Conservation (phyloP, 1,139 yeast species). For the Kazachstania sp. region DNA sequence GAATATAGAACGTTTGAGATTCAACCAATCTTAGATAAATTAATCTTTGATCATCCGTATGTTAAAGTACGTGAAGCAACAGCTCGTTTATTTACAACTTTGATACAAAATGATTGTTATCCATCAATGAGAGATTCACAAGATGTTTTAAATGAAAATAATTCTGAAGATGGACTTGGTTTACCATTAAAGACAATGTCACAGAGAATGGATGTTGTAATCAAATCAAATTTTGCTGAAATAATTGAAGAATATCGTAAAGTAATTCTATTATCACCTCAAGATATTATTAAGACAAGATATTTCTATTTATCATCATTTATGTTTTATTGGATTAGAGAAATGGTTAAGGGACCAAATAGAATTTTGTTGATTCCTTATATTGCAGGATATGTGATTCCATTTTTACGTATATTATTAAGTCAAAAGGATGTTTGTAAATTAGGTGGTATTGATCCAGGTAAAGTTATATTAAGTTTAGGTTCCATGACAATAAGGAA, state of each 20-base stretch:
- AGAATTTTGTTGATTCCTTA: slow-evolving; percentile 35
- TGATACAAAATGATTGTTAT: slow-evolving; percentile 46
- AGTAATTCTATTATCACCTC: slow-evolving; percentile 28
- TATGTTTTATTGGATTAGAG: slow-evolving; percentile 25
- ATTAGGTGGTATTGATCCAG: slow-evolving; percentile 56
- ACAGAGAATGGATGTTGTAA: slow-evolving; percentile 22
- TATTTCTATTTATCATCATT: slow-evolving; percentile 34
- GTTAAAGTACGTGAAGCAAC: slow-evolving; percentile 69
- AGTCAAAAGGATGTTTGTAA: slow-evolving; percentile 76
- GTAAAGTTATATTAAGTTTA: slow-evolving; percentile 43
- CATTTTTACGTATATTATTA: slow-evolving; percentile 59
- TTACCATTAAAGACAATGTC: slow-evolving; percentile 27
- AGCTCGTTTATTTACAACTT: slow-evolving; percentile 53
- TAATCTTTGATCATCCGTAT: slow-evolving; percentile 54
- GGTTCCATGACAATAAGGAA: slow-evolving; percentile 51
- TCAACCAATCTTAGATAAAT: slow-evolving; percentile 39
- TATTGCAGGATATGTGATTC: slow-evolving; percentile 45
- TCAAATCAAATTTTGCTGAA: slow-evolving; percentile 36
- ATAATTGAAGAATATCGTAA: slow-evolving; percentile 40
- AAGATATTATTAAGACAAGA: slow-evolving; percentile 31
- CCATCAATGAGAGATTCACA: slow-evolving; percentile 42
- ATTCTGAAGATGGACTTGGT: slow-evolving; percentile 34
- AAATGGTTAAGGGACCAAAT: slow-evolving; percentile 26
- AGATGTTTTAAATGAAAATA: slow-evolving; percentile 36
- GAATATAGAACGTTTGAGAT: slow-evolving; percentile 54